Conservation (phyloP, 1,284 basidiomycete species). For the Polyporus tsugae region DNA sequence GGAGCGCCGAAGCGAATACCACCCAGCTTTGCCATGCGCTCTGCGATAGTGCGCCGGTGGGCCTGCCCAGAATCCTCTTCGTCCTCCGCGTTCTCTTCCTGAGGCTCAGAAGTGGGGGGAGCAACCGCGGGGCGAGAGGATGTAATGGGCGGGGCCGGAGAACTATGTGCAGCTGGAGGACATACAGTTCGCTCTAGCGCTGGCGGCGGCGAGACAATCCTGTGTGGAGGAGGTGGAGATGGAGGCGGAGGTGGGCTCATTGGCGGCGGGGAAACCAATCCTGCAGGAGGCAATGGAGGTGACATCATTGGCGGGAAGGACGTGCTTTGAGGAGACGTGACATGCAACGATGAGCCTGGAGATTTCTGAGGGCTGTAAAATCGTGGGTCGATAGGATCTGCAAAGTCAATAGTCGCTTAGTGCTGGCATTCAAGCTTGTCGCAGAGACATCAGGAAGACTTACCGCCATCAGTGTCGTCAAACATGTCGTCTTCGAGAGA, state of each 20-base stretch:
- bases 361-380: constrained; percentile 55
- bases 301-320: constrained; percentile 17
- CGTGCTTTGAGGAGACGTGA: constrained; percentile 12
- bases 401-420: constrained; percentile 14
- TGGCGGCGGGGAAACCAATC: constrained; percentile 25
- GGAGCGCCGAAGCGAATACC: constrained; percentile 76
- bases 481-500: constrained; percentile 53
- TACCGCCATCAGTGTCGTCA: constrained; percentile 70
- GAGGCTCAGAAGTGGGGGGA: constrained; percentile 9
- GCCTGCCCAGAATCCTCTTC: constrained; percentile 57
- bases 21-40: constrained; percentile 82
- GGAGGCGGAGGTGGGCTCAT: constrained; percentile 28
- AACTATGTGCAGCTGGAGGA: neutral
- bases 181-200: constrained; percentile 12
- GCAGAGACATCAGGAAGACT: constrained; percentile 33
- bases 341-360: constrained; percentile 17
- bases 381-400: constrained; percentile 73
- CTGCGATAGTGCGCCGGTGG: constrained; percentile 72
- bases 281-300: constrained; percentile 24
- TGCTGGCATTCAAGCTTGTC: constrained; percentile 4
- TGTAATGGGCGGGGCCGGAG: constrained; percentile 4
- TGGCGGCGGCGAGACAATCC: constrained; percentile 22
- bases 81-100: constrained; percentile 30
- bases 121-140: constrained; percentile 10
- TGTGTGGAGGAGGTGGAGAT: constrained; percentile 23